Evolutionary conservation across 352 stramenopile genomes (phyloP).

Genomic region (Phytophthora sojae): DNA sequence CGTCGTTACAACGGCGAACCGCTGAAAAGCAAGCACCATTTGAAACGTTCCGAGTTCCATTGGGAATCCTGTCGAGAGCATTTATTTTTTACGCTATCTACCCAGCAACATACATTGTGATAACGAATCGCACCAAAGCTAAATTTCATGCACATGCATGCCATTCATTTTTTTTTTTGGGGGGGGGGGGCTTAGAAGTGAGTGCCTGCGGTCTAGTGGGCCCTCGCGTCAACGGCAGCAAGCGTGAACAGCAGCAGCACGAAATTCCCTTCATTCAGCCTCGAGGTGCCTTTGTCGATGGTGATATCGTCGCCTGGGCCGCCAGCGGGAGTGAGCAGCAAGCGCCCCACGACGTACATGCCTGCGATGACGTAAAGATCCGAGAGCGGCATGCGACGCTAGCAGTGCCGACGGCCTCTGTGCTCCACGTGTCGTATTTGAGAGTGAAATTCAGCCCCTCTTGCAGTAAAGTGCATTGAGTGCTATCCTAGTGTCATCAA

Average conservation of each 20-base stretch:
- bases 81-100: background rate
- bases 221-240: background rate
- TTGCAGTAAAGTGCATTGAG: background rate
- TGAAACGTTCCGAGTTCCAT: background rate
- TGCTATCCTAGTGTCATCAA: background rate
- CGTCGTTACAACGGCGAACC: background rate
- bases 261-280: slow-evolving; percentile 16
- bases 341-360: slow-evolving; percentile 14
- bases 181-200: background rate
- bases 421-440: background rate
- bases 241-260: slow-evolving; percentile 18
- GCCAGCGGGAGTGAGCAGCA: slow-evolving; percentile 3
- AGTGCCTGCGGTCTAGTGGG: background rate
- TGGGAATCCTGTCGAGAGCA: background rate
- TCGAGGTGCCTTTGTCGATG: background rate
- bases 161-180: no score
- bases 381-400: background rate
- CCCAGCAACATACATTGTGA: background rate
- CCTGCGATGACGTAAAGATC: slow-evolving; percentile 25
- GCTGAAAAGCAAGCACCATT: no score
- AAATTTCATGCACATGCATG: background rate
- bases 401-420: background rate
- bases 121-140: background rate
- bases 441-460: background rate
- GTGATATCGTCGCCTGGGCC: background rate